Evolutionary conservation across 306 rosid species (phyloP).

Genomic region (Abrus precatorius): DNA sequence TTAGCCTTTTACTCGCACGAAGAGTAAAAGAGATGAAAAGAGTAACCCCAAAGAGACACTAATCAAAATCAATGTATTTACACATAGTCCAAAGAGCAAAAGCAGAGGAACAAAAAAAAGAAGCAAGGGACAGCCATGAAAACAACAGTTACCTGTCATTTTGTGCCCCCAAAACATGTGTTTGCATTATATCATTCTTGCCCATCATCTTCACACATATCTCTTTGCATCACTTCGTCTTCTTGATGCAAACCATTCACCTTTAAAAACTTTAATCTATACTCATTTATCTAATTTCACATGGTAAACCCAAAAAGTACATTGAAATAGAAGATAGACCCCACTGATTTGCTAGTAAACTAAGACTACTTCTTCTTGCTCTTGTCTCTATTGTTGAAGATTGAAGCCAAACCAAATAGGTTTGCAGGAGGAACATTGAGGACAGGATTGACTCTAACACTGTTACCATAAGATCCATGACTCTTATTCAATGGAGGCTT

Average conservation of each 20-base stretch:
- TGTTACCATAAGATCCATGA: slow-evolving; percentile 63
- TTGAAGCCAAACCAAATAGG: slow-evolving; percentile 77
- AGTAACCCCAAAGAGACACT: background rate
- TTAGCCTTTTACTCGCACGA: background rate
- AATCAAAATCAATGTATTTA: slow-evolving; percentile 43
- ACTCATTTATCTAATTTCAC: slow-evolving; percentile 18
- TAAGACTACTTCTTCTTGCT: slow-evolving; percentile 68
- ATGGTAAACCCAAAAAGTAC: slow-evolving; percentile 39
- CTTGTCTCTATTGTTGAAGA: slow-evolving; percentile 74
- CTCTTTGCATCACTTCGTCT: slow-evolving; percentile 42
- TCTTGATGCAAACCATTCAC: slow-evolving; percentile 48
- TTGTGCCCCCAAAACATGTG: slow-evolving; percentile 68
- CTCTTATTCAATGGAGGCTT: slow-evolving; percentile 83
- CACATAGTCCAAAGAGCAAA: slow-evolving; percentile 47
- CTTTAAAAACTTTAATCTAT: slow-evolving; percentile 35
- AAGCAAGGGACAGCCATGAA: slow-evolving; percentile 60
- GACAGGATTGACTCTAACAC: slow-evolving; percentile 65
- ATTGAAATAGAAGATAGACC: background rate
- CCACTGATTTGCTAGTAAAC: slow-evolving; percentile 22
- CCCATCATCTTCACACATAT: slow-evolving; percentile 50
- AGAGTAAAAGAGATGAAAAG: slow-evolving; percentile 3
- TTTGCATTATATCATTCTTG: slow-evolving; percentile 56
- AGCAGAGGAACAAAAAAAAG: slow-evolving; percentile 41
- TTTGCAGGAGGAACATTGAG: slow-evolving; percentile 76
- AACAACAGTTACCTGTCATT: slow-evolving; percentile 65